Evolutionary conservation across 345 rosid species (phyloP), one percentile per base, ranked within the genome.

Genomic region (Boechera stricta): DNA sequence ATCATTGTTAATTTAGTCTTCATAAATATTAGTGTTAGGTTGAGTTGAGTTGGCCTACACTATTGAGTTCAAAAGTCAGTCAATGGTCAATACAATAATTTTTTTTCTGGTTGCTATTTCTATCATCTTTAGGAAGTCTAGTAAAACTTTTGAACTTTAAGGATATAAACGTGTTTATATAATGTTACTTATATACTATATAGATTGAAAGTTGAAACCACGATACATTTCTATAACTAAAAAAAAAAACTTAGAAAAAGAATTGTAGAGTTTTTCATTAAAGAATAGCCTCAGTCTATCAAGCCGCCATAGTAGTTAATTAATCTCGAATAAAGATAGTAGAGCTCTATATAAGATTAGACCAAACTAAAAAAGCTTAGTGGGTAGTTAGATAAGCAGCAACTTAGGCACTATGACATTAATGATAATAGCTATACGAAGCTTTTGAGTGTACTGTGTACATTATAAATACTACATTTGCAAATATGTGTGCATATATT

Each of bases 41-140:
- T 77, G 70, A 76, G 69, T 76, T 76, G 80, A 76, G 69, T 76
- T 76, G 80, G 71, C 70, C 63, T 76, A 51, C 70, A 52, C 57
- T 69, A 24, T 33, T 68, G 48, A 70, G 64, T 70, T 70, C 1
- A 1, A 54, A 77, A 53, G 71, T 44, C 70, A 26, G 75, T 77
- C 80, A 77, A 63, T 60, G 51, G 69, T 67, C 62, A 62, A 42
- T 39, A 52, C 5, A 44, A 63, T 54, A 53, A 44, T n/a, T 44
- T n/a, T n/a, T 54, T 29, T 62, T 28, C n/a, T 31, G 63, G 75
- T 77, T 47, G 58, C 70, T 52, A 54, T 59, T 59, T 60, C 44
- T 39, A 38, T 67, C 67, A 53, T 76, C 75, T 76, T 76, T 76
- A 42, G 32, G 64, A 33, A 62, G 64, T 53, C 5, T 8, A 61